Base-by-base conservation (phyloP, 768 basidiomycete species). In the Suillus spraguei region DNA sequence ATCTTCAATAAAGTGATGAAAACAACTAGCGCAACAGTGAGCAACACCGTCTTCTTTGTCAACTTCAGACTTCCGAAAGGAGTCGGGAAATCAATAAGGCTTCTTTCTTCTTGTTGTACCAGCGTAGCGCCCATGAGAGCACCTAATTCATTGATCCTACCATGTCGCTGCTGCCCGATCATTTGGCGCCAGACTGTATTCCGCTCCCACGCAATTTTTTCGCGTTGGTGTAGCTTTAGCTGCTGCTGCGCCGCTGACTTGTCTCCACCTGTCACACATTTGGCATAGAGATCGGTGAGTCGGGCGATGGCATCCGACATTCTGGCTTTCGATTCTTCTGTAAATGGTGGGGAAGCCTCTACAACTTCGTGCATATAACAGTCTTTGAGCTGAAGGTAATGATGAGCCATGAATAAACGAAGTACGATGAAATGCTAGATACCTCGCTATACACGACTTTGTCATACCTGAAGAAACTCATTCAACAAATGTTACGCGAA, bases 151-250 rank as follows among this genome's bases (percentile, higher is more conserved):
- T 77, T 72, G 32, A 66, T 22, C 32, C 63, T 58, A 20, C 93
- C 91, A 5, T 87, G 83, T 35, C 93, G 84, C 68, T 93, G 91
- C 46, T 87, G 85, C 3, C 87, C 89, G 64, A 97, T 91, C 95
- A 97, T 96, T 75, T 94, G 90, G 32, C 94, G 83, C 97, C 97
- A 99, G 14, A 99, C 90, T 1, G 97, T 99, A 71, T 99, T 95
- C 38, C 97, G 86, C 71, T 99, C 97, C 88, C 96, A 97, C 4
- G 97, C 96, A 65, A 97, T 91, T 72, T 94, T 91, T 76, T 98
- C 95, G 22, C 94, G 87, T 62, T 96, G 89, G 73, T 96, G 88
- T 17, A 94, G 82, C 65, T 88, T 87, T 52, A 99, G 85, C 72
- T 97, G 92, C 67, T 92, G 88, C 49, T 86, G 83, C 0, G 96